Base-by-base conservation (phyloP, 306 rosid species). In the Begonia masoniana region DNA sequence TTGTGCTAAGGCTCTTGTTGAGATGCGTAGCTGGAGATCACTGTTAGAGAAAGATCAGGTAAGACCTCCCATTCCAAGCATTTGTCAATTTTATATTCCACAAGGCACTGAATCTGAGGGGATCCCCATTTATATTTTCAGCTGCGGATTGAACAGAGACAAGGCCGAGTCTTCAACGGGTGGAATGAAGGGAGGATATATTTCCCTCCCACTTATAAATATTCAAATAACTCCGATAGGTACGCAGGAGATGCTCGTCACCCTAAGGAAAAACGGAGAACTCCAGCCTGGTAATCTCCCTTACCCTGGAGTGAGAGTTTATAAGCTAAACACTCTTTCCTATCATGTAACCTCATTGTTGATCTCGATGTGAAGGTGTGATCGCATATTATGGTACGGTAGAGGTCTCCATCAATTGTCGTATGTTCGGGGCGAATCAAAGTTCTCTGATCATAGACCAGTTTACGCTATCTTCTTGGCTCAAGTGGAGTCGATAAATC, bases 171-270 rank as follows among this genome's bases (percentile, higher is more conserved):
- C 48, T 92, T 92, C 52, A 77, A 72, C 58, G 95, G 93, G 59
- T 92, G 99, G 99, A 76, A 61, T 53, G 99, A 92, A 66, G 99
- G 99, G 70, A 80, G 50, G 71, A 87, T 92, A 69, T 92, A 81
- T 63, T 92, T 92, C 70, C 99, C 99, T 76, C 99, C 99, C 10
- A 92, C 99, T 36, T 92, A 92, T 79, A 92, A 92, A 72, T 92
- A 92, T 64, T 84, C 95, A 13, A 81, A 87, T 73, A 92, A 92
- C 62, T 92, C 99, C 9, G 96, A 92, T 57, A 76, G 89, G 69
- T 92, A 92, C 55, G 88, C 99, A 0, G 99, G 99, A 39, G 99
- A 92, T 47, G 85, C 66, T 47, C 75, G 85, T 47, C 81, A 67
- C 21, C 66, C 94, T 12, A 87, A 79, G 71, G 89, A 86, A 73